Evolutionary conservation across 176 grass and related monocot genomes (phyloP).

Genomic region (Oryza australiensis): DNA sequence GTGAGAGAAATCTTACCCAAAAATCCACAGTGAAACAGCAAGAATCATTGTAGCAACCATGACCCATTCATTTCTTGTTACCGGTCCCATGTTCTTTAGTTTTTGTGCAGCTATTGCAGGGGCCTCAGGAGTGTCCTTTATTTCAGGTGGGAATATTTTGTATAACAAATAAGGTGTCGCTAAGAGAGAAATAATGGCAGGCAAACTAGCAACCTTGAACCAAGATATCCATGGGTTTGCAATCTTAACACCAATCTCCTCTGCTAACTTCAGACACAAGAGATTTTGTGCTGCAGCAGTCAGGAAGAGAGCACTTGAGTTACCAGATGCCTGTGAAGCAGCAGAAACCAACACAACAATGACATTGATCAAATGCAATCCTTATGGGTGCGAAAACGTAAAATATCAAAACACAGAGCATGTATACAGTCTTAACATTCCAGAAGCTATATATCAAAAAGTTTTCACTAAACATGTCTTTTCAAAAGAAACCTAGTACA

Average conservation of each 20-base stretch:
- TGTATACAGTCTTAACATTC: not conserved
- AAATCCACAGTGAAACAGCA: slow-evolving; percentile 90
- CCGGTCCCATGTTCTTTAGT: slow-evolving; percentile 80
- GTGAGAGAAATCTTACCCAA: slow-evolving; percentile 68
- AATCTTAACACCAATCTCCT: slow-evolving; percentile 84
- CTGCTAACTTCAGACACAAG: slow-evolving; percentile 88
- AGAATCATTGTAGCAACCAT: slow-evolving; percentile 96
- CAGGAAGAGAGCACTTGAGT: slow-evolving; percentile 95
- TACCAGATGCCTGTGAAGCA: slow-evolving; percentile 68
- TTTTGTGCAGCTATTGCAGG: slow-evolving; percentile 84
- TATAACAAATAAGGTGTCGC: slow-evolving; percentile 81
- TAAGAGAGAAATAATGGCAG: slow-evolving; percentile 76
- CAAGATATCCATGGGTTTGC: slow-evolving; percentile 91
- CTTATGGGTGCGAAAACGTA: slow-evolving; percentile 7
- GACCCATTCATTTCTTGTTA: slow-evolving; percentile 88
- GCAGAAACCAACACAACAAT: slow-evolving; percentile 25
- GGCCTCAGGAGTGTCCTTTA: slow-evolving; percentile 91
- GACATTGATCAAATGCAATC: not conserved
- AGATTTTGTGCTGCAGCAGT: slow-evolving; percentile 98
- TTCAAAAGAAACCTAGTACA: not conserved
- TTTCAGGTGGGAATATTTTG: slow-evolving; percentile 98
- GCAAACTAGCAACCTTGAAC: slow-evolving; percentile 87
- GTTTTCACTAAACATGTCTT: not conserved
- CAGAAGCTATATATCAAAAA: not conserved
- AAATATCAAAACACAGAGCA: not conserved